Evolutionary conservation across 345 rosid species (phyloP), one percentile per base, ranked within the genome.

Genomic region (Euphorbia peplus): DNA sequence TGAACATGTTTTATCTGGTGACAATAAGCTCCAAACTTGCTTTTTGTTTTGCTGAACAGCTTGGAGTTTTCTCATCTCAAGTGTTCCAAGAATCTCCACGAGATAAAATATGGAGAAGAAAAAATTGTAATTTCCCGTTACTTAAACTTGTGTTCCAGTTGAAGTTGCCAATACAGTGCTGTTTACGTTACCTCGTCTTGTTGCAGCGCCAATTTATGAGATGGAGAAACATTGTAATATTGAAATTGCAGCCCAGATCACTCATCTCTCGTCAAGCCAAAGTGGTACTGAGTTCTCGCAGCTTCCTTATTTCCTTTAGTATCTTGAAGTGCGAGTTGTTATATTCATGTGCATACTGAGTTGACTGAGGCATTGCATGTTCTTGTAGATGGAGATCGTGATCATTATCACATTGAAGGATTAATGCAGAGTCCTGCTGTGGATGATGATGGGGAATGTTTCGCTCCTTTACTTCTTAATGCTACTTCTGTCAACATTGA

Each of bases 151-250:
- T 39, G 21, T 61, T 74, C 61, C 57, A 67, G 67, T 21, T 82
- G 75, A 66, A 56, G 50, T 58, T 52, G 30, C 15, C 68, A 29
- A 69, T 15, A 60, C 61, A 46, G 42, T n/a, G 41, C 37, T 26
- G 64, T 75, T 70, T 72, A 63, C 70, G 63, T 56, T 61, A 52
- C 58, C 44, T 63, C 52, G 37, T 73, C 52, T 67, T 66, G 37
- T 71, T 83, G 82, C 90, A 91, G 96, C 96, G 66, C 95, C 95
- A 71, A 80, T 88, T 60, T 83, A 90, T 82, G 93, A 91, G 83
- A 88, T 90, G 87, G 97, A 95, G 85, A 91, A 95, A 86, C 95
- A 88, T 78, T 95, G 99, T 71, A 95, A 88, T 74, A 91, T 91
- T 57, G 96, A 95, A 87, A 87, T 95, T 73, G 90, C 95, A 26